These are phyloP conservation scores for Heterotrichella gracilis DNA, from an alignment of 352 stramenopile genomes.

Conservation along the genomic window DNA sequence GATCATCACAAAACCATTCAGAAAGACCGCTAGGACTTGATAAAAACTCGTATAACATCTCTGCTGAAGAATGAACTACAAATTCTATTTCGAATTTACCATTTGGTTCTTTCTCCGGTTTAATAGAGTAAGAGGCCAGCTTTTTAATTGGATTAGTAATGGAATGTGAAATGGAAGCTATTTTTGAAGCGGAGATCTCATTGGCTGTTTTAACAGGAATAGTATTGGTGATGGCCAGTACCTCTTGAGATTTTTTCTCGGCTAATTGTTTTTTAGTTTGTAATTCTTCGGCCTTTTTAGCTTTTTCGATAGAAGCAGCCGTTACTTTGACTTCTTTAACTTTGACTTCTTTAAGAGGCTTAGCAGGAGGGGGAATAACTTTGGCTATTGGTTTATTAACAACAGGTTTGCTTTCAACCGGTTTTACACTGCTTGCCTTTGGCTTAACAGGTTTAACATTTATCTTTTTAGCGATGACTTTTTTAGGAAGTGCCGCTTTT, in stretches of 20 bases:
- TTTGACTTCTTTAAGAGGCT: neutral
- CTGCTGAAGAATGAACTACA: neutral
- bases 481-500: too few relatives aligned
- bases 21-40: neutral
- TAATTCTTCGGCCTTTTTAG: neutral
- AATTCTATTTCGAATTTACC: neutral
- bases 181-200: neutral
- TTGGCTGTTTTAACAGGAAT: neutral
- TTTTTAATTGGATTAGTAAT: conserved; percentile 6
- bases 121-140: neutral
- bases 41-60: conserved; percentile 6
- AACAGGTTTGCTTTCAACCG: neutral
- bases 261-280: neutral
- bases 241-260: neutral
- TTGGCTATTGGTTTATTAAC: too few relatives aligned
- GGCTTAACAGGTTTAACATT: neutral
- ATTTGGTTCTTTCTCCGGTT: neutral
- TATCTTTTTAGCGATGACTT: neutral
- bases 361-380: too few relatives aligned
- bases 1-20: conserved; percentile 3
- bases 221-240: neutral
- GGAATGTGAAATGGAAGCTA: neutral
- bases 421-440: neutral
- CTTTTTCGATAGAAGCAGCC: neutral
- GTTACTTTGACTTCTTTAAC: conserved; percentile 3